Evolutionary conservation across 2,329 filamentous ascomycete genomes (phyloP), one percentile per base, ranked within the genome.

Genomic region (Fusarium dimerum): DNA sequence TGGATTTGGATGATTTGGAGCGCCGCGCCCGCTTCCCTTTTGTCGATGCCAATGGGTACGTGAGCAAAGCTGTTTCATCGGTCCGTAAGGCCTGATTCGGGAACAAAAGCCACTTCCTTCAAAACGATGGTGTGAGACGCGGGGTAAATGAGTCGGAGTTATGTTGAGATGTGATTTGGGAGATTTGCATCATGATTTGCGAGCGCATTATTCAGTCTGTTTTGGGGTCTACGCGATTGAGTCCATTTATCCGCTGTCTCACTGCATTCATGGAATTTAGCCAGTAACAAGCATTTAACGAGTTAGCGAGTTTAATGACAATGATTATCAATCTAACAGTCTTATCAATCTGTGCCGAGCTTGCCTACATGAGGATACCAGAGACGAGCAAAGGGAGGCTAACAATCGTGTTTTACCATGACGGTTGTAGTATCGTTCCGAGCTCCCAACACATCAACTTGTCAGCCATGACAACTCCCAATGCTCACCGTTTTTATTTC

Each of bases 1-100:
- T 92, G 63, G 86, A 89, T 16, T 82, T 94, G 1, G 90, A 94
- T 66, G 88, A 92, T 51, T 78, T 94, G 7, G 90, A 94, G 76
- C 82, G 88, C 50, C 83, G 83, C 55, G 89, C 90, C 40, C 81
- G 90, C 41, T 94, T 79, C 73, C 90, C 90, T 0, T 73, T 80
- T 7, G 84, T 87, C 6, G 82, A 87, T 66, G 74, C 73, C 40
- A 73, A 78, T 50, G 82, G 82, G 26, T 73, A 73, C 15, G 79
- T 78, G 60, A 76, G 78, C 20, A 71, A 70, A 30, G 66, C 76
- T 5, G 59, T 77, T 17, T 71, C 68, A 20, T 66, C 69, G 42
- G 73, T 71, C 9, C 70, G 72, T 16, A 57, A 57, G 40, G 41
- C 16, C 32, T 60, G 30, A 43, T 29, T 30, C 32, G 42, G n/a